Conservation (phyloP, 2,329 filamentous ascomycete genomes). For the Emergomyces orientalis region DNA sequence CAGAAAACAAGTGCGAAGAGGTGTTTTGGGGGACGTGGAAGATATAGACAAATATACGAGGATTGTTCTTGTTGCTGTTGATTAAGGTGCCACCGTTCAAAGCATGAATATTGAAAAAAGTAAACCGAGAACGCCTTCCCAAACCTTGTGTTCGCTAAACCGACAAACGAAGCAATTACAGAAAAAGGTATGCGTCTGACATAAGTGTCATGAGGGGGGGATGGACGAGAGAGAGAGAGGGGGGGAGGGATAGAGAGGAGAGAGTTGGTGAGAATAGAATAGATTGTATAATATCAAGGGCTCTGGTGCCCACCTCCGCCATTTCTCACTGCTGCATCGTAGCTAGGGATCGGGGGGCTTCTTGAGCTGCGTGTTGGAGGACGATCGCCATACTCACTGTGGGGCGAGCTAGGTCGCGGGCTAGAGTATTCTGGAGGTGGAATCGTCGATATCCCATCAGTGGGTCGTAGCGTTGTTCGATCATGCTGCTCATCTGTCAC, state of each 20-base stretch:
- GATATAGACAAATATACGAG: not conserved
- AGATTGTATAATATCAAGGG: not conserved
- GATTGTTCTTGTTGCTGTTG: not conserved
- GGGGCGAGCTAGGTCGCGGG: constrained; percentile 37
- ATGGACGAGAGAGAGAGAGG: constrained; percentile 1
- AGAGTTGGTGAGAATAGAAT: too few relatives aligned
- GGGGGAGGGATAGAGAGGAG: not conserved
- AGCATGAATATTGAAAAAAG: not conserved
- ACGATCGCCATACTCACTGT: constrained; percentile 11
- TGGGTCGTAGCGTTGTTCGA: constrained; percentile 13
- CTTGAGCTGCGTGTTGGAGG: constrained; percentile 26
- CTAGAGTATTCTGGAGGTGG: constrained; percentile 65
- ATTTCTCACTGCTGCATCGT: constrained; percentile 60
- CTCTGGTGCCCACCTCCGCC: not conserved
- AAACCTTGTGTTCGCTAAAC: constrained; percentile 26
- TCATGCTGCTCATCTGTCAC: constrained; percentile 17
- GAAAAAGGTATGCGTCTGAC: constrained; percentile 4
- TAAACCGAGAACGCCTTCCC: constrained; percentile 14
- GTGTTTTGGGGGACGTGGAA: not conserved
- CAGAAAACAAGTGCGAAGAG: not conserved
- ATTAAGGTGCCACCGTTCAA: not conserved
- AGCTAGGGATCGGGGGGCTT: constrained; percentile 68
- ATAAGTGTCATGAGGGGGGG: not conserved
- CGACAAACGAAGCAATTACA: constrained; percentile 2
- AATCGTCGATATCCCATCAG: constrained; percentile 34